A percentile compares a stretch with the other conserved stretches of the same genome.
Evolutionary conservation across 441 rosid species (phyloP).

Genomic region (Theobroma grandiflorum): DNA sequence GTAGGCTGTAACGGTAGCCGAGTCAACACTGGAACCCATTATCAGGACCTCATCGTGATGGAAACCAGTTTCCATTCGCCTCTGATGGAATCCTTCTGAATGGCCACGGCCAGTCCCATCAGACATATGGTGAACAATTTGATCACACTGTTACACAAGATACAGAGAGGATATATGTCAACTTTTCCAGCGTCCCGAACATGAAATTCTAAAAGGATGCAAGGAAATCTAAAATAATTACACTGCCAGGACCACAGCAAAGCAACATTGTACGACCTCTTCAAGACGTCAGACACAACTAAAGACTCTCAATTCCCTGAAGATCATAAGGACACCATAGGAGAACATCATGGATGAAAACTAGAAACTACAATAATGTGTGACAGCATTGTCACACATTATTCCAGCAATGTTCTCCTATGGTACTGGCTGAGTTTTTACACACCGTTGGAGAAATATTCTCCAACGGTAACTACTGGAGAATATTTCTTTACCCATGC

Average conservation of each 20-base stretch:
- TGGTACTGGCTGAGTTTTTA: not conserved
- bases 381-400: not conserved
- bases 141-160: slow-evolving; percentile 19
- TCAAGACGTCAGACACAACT: slow-evolving; percentile 22
- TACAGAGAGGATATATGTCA: not conserved
- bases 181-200: not conserved
- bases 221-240: not conserved
- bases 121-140: not conserved
- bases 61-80: slow-evolving; percentile 5
- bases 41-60: slow-evolving; percentile 9
- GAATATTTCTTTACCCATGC: slow-evolving; percentile 30
- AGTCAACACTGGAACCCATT: not conserved
- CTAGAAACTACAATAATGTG: not conserved
- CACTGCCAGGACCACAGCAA: slow-evolving; percentile 6
- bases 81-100: slow-evolving; percentile 1
- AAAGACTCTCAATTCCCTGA: slow-evolving; percentile 10
- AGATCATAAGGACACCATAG: slow-evolving; percentile 13
- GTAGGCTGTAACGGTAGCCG: slow-evolving; percentile 6
- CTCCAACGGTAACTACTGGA: not conserved
- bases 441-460: not conserved
- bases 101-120: not conserved
- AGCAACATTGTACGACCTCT: slow-evolving; percentile 18
- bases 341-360: slow-evolving; percentile 12
- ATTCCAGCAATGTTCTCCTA: slow-evolving; percentile 2
- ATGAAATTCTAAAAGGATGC: not conserved